phyloP scores from a whole-genome alignment of 176 grass and related monocot species.

The Calamus simplicifolius region DNA sequence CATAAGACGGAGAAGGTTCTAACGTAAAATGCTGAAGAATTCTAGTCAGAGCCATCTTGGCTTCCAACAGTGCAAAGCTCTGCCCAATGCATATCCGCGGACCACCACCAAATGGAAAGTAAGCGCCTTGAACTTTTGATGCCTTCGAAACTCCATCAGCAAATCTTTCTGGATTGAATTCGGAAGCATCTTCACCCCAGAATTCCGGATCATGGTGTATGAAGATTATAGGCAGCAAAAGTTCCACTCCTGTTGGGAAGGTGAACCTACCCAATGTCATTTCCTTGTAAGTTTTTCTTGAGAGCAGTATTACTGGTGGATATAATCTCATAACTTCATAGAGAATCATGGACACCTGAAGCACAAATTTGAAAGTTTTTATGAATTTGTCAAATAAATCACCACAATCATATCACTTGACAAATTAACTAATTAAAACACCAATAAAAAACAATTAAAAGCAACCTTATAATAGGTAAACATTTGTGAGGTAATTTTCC shows the following conservation, averaged over 20 bases:
- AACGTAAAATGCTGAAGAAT: conserved; percentile 1
- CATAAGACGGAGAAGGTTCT: not conserved
- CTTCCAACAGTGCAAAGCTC: conserved; percentile 4
- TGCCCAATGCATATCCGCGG: conserved; percentile 6
- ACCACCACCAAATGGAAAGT: not conserved
- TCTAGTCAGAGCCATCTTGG: not conserved
- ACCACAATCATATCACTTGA: too few relatives aligned
- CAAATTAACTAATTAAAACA: too few relatives aligned
- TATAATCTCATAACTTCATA: conserved; percentile 12
- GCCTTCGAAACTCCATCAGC: not conserved
- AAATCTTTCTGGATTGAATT: conserved; percentile 12
- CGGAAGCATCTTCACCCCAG: conserved; percentile 4
- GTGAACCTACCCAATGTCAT: not conserved
- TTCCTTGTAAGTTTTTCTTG: conserved; percentile 1
- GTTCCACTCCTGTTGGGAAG: not conserved
- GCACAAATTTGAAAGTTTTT: not conserved
- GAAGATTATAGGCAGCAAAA: not conserved
- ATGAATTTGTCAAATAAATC: too few relatives aligned
- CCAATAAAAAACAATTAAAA: too few relatives aligned
- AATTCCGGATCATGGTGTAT: conserved; percentile 10
- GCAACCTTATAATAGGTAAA: too few relatives aligned
- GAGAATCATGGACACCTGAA: conserved; percentile 8
- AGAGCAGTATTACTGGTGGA: not conserved
- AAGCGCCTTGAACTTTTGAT: not conserved
- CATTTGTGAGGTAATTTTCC: too few relatives aligned